These are phyloP conservation scores for Pichia ethanolica DNA, from an alignment of 805 yeast genomes.

Conservation along the genomic window DNA sequence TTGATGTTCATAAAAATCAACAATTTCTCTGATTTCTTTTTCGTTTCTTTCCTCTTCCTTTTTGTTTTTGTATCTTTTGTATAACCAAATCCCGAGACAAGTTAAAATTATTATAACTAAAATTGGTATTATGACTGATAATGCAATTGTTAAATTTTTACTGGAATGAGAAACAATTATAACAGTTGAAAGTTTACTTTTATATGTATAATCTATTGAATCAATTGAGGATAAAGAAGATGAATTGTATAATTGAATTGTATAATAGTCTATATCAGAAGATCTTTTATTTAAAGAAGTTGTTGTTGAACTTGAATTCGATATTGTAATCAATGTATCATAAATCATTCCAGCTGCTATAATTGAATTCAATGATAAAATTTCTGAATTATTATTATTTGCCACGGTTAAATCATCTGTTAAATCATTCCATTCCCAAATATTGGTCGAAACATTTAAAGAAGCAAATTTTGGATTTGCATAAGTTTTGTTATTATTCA, in stretches of 20 bases:
- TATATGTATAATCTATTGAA: constrained; percentile 25
- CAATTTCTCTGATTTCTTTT: constrained; percentile 22
- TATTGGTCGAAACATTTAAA: constrained; percentile 32
- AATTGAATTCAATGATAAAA: constrained; percentile 23
- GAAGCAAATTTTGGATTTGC: constrained; percentile 38
- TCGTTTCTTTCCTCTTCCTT: constrained; percentile 25
- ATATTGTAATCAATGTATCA: constrained; percentile 41
- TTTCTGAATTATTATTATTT: constrained; percentile 17
- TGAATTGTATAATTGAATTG: constrained; percentile 36
- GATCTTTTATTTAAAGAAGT: not conserved
- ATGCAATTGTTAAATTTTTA: constrained; percentile 33
- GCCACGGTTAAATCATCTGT: constrained; percentile 20
- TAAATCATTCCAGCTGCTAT: constrained; percentile 48
- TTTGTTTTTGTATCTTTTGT: constrained; percentile 21
- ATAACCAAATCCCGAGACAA: constrained; percentile 24
- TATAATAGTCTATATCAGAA: constrained; percentile 23
- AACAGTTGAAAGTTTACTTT: constrained; percentile 7
- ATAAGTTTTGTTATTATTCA: constrained; percentile 26
- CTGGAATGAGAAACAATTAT: constrained; percentile 9
- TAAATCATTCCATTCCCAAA: constrained; percentile 38
- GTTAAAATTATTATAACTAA: constrained; percentile 30
- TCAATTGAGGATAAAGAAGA: constrained; percentile 29
- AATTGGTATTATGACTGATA: constrained; percentile 40
- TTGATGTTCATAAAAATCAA: constrained; percentile 26
- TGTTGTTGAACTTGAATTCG: constrained; percentile 8